Conservation (phyloP, 2,329 filamentous ascomycete species). For the Cryphonectria radicalis region DNA sequence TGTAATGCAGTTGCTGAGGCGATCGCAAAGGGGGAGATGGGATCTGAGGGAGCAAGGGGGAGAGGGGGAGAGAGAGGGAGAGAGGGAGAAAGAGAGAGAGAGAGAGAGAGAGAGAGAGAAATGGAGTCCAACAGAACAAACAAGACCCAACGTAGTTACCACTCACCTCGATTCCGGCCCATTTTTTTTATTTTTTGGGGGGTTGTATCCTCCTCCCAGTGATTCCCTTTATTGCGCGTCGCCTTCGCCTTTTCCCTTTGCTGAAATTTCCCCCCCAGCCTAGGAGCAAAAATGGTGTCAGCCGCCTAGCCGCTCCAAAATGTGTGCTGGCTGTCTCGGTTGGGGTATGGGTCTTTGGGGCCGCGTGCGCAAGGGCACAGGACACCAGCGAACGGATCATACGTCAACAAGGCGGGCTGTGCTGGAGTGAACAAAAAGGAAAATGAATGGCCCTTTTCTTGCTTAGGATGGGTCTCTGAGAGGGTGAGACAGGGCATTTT, state of each 20-base stretch:
- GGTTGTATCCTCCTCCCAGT: constrained; percentile 21
- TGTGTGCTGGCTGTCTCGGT: constrained; percentile 23
- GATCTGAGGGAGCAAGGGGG: neutral
- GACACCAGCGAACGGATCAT: constrained; percentile 17
- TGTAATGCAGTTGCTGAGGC: neutral
- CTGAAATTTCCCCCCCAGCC: constrained; percentile 23
- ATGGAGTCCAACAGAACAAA: constrained; percentile 38
- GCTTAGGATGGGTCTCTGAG: neutral
- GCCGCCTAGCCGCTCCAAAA: constrained; percentile 18
- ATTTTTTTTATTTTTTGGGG: constrained; percentile 42
- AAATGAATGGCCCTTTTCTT: neutral
- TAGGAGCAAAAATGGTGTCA: constrained; percentile 25
- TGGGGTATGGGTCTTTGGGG: constrained; percentile 26
- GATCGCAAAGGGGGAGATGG: constrained; percentile 17
- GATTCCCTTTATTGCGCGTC: constrained; percentile 31
- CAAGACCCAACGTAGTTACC: neutral
- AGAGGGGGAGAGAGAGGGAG: neutral
- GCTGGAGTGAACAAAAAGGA: neutral
- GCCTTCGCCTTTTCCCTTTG: constrained; percentile 10
- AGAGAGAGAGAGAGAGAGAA: constrained; percentile 27
- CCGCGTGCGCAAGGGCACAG: constrained; percentile 24
- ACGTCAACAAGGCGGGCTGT: constrained; percentile 26
- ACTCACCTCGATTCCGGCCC: constrained; percentile 58
- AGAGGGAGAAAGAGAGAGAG: neutral
- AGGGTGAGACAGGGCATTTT: constrained; percentile 8